Percentiles rank a stretch among this genome's conserved stretches.
These are phyloP conservation scores for Bimuria novae-zelandiae DNA, from an alignment of 2,329 filamentous ascomycete species.

Conservation along the genomic window DNA sequence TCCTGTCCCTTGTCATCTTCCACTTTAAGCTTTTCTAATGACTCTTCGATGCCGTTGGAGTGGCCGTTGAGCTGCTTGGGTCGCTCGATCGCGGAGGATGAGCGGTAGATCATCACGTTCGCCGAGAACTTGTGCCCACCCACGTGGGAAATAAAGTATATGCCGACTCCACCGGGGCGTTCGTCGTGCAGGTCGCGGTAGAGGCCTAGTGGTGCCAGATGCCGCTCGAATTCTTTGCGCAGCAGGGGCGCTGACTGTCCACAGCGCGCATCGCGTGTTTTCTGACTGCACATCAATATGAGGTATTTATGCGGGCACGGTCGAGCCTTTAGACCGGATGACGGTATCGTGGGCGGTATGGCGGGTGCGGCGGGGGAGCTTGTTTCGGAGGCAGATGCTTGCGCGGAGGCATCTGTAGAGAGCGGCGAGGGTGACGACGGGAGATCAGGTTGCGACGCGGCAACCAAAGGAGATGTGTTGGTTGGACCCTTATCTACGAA, in stretches of 20 bases:
- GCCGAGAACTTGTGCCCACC: conserved; percentile 96
- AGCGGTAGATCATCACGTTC: conserved; percentile 90
- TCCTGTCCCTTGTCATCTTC: conserved; percentile 44
- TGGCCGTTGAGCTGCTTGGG: conserved; percentile 26
- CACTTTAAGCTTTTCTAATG: conserved; percentile 46
- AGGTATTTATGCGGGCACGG: conserved; percentile 82
- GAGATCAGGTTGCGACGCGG: conserved; percentile 20
- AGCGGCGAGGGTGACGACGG: conserved; percentile 11
- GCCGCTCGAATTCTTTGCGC: conserved; percentile 85
- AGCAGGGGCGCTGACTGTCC: conserved; percentile 91
- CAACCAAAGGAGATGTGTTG: conserved; percentile 66
- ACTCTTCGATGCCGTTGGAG: conserved; percentile 35
- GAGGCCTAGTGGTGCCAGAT: conserved; percentile 81
- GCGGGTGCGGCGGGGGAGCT: conserved; percentile 16
- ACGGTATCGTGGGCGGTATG: conserved; percentile 34
- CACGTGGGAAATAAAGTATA: conserved; percentile 96
- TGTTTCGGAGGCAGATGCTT: background rate
- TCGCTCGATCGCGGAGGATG: conserved; percentile 40
- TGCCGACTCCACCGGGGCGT: conserved; percentile 86
- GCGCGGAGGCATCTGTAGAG: background rate
- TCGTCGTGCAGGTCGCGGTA: conserved; percentile 88
- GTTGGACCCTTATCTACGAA: conserved; percentile 76
- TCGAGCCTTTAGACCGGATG: conserved; percentile 57
- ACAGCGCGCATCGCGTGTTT: conserved; percentile 91
- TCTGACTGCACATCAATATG: conserved; percentile 91